Percentiles rank a stretch among this genome's conserved stretches.
Evolutionary conservation across 148 eudicot species (phyloP).

Genomic region (Cornus kousa): DNA sequence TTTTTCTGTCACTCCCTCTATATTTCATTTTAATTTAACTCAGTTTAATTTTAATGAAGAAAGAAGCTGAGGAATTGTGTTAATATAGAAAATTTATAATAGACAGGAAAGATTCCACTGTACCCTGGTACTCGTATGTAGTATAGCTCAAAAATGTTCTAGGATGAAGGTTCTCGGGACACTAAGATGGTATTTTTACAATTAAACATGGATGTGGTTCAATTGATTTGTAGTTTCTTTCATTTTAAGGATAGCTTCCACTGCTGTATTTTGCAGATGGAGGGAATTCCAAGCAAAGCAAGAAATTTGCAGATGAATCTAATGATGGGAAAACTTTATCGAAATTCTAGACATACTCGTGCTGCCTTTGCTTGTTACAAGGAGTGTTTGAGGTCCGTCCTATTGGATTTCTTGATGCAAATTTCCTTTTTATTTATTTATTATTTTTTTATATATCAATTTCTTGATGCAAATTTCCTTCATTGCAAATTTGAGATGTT

Average conservation of each 20-base stretch:
- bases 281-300: constrained; percentile 77
- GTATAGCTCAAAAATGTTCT: background rate
- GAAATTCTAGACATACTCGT: constrained; percentile 73
- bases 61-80: background rate
- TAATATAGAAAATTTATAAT: background rate
- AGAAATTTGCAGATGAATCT: constrained; percentile 82
- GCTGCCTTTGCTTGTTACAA: constrained; percentile 80
- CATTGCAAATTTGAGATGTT: background rate
- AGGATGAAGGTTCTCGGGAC: background rate
- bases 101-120: background rate
- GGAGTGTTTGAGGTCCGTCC: constrained; percentile 85
- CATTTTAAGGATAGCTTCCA: background rate
- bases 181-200: background rate
- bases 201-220: background rate
- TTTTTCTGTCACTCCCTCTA: background rate
- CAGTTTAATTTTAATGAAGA: background rate
- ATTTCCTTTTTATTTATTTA: too few relatives aligned
- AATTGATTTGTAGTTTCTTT: background rate
- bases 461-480: too few relatives aligned
- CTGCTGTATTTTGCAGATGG: constrained; percentile 57
- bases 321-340: constrained; percentile 89
- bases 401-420: constrained; percentile 5
- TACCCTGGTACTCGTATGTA: too few relatives aligned
- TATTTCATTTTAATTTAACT: background rate
- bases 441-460: too few relatives aligned